A percentile compares a stretch with the other conserved stretches of the same genome.
These are phyloP conservation scores for Globisporangium paddicum DNA, from an alignment of 352 stramenopile species.

Conservation along the genomic window DNA sequence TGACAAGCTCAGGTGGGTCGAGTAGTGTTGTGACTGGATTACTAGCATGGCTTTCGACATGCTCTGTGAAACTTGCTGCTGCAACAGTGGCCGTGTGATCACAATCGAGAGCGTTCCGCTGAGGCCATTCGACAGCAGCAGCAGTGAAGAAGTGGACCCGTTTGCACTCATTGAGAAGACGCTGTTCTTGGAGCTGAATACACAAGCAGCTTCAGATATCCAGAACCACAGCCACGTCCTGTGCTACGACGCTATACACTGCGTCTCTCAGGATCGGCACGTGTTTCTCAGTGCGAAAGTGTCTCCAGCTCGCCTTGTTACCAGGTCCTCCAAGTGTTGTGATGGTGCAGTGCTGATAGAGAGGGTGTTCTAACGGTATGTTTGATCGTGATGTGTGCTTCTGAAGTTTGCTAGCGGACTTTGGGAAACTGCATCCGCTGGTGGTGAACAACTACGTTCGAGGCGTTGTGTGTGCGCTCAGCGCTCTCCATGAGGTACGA, in stretches of 20 bases:
- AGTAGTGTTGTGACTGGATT: background rate
- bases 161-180: conserved; percentile 1
- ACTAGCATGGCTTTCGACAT: background rate
- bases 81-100: conserved; percentile 8
- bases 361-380: too few species aligned
- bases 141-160: background rate
- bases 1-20: conserved; percentile 21
- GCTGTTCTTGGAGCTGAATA: background rate
- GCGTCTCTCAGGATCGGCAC: background rate
- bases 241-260: conserved; percentile 4
- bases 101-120: conserved; percentile 10
- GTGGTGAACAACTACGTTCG: conserved; percentile 28
- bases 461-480: conserved; percentile 22
- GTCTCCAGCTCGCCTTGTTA: background rate
- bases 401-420: conserved; percentile 17
- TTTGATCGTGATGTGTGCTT: too few species aligned
- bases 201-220: background rate
- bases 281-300: background rate
- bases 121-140: background rate
- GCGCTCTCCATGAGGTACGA: conserved; percentile 30
- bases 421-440: conserved; percentile 33
- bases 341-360: too few species aligned
- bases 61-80: too few species aligned
- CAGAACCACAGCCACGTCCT: background rate
- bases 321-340: too few species aligned